Base-by-base conservation (phyloP, 2,329 filamentous ascomycete species). In the Diplocarpon rosae region DNA sequence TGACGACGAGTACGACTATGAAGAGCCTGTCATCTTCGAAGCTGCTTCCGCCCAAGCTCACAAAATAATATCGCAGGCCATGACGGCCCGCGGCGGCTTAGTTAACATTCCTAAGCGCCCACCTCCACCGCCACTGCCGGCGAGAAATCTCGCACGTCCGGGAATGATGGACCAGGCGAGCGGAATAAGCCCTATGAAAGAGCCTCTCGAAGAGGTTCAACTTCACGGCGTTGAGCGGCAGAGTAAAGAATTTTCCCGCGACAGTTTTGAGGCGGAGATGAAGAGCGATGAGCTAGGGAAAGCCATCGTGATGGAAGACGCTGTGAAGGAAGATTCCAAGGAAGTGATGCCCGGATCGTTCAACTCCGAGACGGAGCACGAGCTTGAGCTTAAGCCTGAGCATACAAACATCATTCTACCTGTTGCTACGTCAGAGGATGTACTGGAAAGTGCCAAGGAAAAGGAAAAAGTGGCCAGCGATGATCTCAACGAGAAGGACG, bases 31-130 rank as follows among this genome's bases (percentile, higher is more conserved):
- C 29, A 73, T 88, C 27, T 83, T 80, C 48, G 80, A 85, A 56
- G 74, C 85, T 42, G 77, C 69, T 11, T 68, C 72, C 4, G 69
- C 75, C 13, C 71, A 76, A 49, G 72, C 73, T 13, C 66, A 76
- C 13, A 70, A 76, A 35, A 68, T 78, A 38, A 73, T 75, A 2
- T 78, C 83, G 1, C 49, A 55, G 37, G 51, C 53, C 7, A 54
- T 61, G 30, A 61, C 59, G 20, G 82, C 78, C 32, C 83, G 85
- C 58, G 85, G 87, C 17, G 82, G 83, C 40, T 69, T 95, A 40
- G 85, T 95, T 24, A 88, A 78, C 37, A 94, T 95, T 47, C 79
- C 85, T 11, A 93, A 90, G 65, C 76, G 87, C 30, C 65, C 80
- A 1, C 77, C 86, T 1, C 88, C 89, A 1, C 79, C 84, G 8